Percentiles rank a stretch among this genome's conserved stretches.
These are phyloP conservation scores for Setaria italica DNA, from an alignment of 202 grass and related monocot species.

Conservation along the genomic window DNA sequence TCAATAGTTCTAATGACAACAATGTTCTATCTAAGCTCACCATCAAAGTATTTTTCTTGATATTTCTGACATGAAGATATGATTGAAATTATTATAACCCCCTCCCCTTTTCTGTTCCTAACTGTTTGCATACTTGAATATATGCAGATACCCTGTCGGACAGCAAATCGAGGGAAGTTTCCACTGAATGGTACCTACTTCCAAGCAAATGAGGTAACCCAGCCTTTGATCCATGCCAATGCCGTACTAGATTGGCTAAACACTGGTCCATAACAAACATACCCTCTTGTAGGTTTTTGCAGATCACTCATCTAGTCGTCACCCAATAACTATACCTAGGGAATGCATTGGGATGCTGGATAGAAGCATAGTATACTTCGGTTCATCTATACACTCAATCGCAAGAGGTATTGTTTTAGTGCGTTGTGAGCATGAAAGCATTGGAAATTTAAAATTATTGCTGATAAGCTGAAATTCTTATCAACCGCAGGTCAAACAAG, in stretches of 20 bases:
- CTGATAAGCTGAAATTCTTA: conserved; percentile 16
- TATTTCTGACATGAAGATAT: conserved; percentile 17
- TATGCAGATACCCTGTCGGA: conserved; percentile 85
- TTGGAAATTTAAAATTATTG: conserved; percentile 18
- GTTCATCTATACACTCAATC: conserved; percentile 56
- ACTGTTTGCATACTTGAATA: conserved; percentile 21
- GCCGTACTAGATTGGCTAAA: conserved; percentile 21
- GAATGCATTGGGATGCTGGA: conserved; percentile 33
- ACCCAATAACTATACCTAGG: conserved; percentile 46
- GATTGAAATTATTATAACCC: conserved; percentile 1
- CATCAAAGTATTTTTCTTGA: neutral
- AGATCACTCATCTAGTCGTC: conserved; percentile 52
- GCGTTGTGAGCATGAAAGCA: neutral
- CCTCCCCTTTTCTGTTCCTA: neutral
- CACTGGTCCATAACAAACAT: conserved; percentile 21
- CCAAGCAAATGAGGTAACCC: conserved; percentile 80
- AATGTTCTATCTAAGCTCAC: neutral
- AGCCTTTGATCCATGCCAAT: conserved; percentile 29
- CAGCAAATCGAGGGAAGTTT: conserved; percentile 76
- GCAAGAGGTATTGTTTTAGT: conserved; percentile 50
- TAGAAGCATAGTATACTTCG: conserved; percentile 51
- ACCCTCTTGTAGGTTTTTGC: conserved; percentile 59
- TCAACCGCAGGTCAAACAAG: conserved; percentile 47
- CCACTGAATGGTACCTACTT: conserved; percentile 98
- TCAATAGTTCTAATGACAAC: neutral